Evolutionary conservation across 345 rosid genomes (phyloP).

Genomic region (Euphorbia lathyris): DNA sequence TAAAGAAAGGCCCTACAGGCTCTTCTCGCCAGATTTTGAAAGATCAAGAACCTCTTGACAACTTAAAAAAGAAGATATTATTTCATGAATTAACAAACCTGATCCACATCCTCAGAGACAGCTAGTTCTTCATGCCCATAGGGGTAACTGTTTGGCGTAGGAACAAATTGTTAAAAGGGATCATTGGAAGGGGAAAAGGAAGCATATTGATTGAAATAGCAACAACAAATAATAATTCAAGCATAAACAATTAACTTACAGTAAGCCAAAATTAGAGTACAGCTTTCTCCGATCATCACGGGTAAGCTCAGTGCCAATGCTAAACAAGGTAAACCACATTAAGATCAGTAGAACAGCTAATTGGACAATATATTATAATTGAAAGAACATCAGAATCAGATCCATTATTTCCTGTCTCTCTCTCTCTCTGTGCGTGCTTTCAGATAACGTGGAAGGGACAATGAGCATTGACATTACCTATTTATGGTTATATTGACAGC

Average conservation of each 20-base stretch:
- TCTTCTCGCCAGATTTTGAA: background rate
- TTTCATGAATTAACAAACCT: constrained; percentile 41
- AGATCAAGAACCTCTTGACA: background rate
- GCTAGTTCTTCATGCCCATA: constrained; percentile 94
- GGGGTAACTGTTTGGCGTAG: constrained; percentile 46
- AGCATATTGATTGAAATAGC: background rate
- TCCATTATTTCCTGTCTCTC: background rate
- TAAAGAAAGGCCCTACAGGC: background rate
- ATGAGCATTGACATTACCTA: constrained; percentile 38
- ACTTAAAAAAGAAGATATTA: background rate
- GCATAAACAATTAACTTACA: constrained; percentile 45
- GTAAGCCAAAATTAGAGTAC: constrained; percentile 91
- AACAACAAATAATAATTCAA: background rate
- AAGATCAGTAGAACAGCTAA: background rate
- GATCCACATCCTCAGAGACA: constrained; percentile 82
- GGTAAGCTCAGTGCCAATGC: constrained; percentile 99
- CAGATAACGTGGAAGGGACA: background rate
- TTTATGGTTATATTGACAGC: constrained; percentile 94
- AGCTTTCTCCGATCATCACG: constrained; percentile 93
- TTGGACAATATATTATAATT: background rate
- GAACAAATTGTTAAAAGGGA: constrained; percentile 10
- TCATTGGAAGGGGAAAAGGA: background rate
- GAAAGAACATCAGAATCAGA: background rate
- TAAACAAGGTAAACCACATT: constrained; percentile 28
- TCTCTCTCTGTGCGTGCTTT: background rate